phyloP scores from a whole-genome alignment of 345 rosid genomes.

The Eucalyptus tenuipes region DNA sequence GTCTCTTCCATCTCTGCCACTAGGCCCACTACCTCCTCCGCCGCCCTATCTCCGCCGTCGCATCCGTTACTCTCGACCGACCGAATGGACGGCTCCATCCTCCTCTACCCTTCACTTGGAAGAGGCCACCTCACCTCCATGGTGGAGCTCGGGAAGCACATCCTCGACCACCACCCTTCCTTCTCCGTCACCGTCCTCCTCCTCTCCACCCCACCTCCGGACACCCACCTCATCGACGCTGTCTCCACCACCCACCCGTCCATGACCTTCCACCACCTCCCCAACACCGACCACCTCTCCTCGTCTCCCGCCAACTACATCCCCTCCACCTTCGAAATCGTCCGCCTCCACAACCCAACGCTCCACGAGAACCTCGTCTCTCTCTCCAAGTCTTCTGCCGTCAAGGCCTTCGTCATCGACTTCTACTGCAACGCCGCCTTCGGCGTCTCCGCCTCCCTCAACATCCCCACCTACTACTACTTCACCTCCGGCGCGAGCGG shows the following conservation, averaged over 20 bases:
- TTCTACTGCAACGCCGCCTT: constrained; percentile 28
- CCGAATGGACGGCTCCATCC: not conserved
- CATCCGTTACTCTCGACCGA: not conserved
- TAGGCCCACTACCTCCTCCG: not conserved
- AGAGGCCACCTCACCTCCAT: constrained; percentile 15
- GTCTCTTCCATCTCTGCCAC: not conserved
- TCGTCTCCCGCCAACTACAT: constrained; percentile 3
- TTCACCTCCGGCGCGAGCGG: constrained; percentile 19
- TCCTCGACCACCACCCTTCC: constrained; percentile 1
- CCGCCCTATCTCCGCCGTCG: not conserved
- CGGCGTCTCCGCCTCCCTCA: constrained; percentile 7
- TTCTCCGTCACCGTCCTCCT: constrained; percentile 15
- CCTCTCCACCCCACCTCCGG: constrained; percentile 27
- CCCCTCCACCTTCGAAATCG: constrained; percentile 8
- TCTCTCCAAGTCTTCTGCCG: constrained; percentile 4
- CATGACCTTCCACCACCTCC: constrained; percentile 26
- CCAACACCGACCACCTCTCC: not conserved
- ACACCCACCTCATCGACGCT: constrained; percentile 6
- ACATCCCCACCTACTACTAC: constrained; percentile 30
- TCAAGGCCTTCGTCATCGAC: constrained; percentile 29
- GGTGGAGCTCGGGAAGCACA: constrained; percentile 18
- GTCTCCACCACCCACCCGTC: constrained; percentile 17
- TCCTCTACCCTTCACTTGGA: constrained; percentile 4
- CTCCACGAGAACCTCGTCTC: constrained; percentile 20
- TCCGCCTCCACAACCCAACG: constrained; percentile 20